Conservation (phyloP, 148 eudicot genomes). For the Oxyria digyna region DNA sequence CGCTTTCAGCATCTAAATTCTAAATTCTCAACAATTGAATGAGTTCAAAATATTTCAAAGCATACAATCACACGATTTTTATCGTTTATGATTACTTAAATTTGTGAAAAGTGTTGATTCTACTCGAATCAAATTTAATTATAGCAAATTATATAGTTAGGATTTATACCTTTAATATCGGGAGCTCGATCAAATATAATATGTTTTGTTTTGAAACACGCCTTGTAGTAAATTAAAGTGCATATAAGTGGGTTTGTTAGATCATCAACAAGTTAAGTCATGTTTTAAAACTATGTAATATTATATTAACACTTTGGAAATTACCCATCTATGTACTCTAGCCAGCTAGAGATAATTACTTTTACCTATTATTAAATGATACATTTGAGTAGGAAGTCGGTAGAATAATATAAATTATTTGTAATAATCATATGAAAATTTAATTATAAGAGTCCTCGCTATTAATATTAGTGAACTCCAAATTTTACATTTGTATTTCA, state of each 20-base stretch:
- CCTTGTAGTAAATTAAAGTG: not conserved
- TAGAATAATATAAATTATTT: too few relatives aligned
- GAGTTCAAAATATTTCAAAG: too few relatives aligned
- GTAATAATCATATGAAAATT: too few relatives aligned
- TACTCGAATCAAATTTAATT: not conserved
- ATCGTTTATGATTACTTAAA: not conserved
- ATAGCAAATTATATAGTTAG: not conserved
- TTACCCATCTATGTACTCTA: not conserved
- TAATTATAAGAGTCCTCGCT: too few relatives aligned
- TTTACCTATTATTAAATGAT: not conserved
- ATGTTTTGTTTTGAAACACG: slow-evolving; percentile 3
- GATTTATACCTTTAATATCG: not conserved
- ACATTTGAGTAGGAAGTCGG: too few relatives aligned
- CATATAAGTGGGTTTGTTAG: slow-evolving; percentile 3
- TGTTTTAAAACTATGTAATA: not conserved
- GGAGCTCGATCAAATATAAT: not conserved
- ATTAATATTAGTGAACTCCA: too few relatives aligned
- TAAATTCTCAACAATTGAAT: too few relatives aligned
- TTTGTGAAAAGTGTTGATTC: not conserved
- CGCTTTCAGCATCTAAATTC: too few relatives aligned
- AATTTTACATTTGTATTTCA: too few relatives aligned
- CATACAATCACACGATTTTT: not conserved
- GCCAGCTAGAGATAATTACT: not conserved
- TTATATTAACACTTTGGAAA: not conserved
- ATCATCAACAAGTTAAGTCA: not conserved